Evolutionary conservation across 176 grass and related monocot species (phyloP).

Genomic region (Musa itinerans): DNA sequence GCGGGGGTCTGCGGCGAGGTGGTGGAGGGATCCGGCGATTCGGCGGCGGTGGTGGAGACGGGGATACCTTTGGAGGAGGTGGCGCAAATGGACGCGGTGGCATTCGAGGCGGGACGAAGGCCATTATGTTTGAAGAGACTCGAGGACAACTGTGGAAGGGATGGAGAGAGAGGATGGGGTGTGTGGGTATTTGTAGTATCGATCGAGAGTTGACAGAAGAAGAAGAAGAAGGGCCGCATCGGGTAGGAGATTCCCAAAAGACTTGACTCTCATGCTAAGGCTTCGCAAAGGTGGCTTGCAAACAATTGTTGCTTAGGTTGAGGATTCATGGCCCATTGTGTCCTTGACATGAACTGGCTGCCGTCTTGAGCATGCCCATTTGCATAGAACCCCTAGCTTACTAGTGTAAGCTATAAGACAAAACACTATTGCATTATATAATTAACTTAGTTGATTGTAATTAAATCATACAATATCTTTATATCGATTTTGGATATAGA

Average conservation of each 20-base stretch:
- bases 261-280: conserved; percentile 73
- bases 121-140: neutral
- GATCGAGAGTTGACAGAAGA: no score
- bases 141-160: neutral
- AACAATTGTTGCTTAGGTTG: conserved; percentile 33
- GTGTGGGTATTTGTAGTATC: conserved; percentile 21
- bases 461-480: no score
- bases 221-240: no score
- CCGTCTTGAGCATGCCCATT: no score
- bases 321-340: no score
- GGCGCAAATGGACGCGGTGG: conserved; percentile 2
- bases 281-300: neutral
- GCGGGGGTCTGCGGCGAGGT: conserved; percentile 16
- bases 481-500: no score
- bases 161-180: conserved; percentile 1
- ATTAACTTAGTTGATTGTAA: no score
- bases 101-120: neutral
- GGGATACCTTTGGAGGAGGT: conserved; percentile 3
- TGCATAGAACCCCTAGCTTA: no score
- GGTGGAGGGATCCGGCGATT: conserved; percentile 24
- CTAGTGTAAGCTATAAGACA: no score
- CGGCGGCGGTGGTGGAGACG: conserved; percentile 14
- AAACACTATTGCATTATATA: no score
- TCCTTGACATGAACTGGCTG: no score
- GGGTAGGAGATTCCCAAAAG: no score